These are phyloP conservation scores for Diplodia intermedia DNA, from an alignment of 2,329 filamentous ascomycete species.

Conservation along the genomic window DNA sequence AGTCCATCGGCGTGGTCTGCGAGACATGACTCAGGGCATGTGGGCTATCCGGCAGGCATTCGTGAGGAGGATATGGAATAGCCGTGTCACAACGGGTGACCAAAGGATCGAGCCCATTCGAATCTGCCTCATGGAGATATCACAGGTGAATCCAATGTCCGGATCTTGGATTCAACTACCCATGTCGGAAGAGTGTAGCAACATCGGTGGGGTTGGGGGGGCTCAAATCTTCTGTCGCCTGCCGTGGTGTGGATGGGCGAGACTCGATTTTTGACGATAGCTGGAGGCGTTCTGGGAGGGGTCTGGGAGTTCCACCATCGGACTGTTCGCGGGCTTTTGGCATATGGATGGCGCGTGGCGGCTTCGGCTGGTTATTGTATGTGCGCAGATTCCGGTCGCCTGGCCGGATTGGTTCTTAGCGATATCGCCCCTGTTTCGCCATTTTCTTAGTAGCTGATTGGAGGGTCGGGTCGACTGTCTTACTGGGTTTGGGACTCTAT, in stretches of 20 bases:
- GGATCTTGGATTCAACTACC: too few relatives aligned
- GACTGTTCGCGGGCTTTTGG: too few relatives aligned
- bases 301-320: too few relatives aligned
- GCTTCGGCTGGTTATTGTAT: too few relatives aligned
- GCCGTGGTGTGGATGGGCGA: neutral
- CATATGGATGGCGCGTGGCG: too few relatives aligned
- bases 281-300: neutral
- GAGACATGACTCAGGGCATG: constrained; percentile 2
- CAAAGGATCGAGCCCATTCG: too few relatives aligned
- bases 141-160: too few relatives aligned
- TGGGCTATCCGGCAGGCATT: constrained; percentile 14
- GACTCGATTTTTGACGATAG: neutral
- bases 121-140: too few relatives aligned
- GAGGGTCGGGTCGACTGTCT: neutral
- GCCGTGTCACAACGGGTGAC: neutral
- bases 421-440: too few relatives aligned
- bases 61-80: constrained; percentile 27
- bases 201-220: too few relatives aligned
- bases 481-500: neutral
- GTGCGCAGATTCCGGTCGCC: neutral
- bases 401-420: neutral
- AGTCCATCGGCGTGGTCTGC: constrained; percentile 15
- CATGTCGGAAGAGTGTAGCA: too few relatives aligned
- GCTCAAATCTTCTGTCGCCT: too few relatives aligned
- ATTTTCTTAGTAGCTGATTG: neutral